phyloP scores from a whole-genome alignment of 441 rosid species.

The Raphanus hybrid region DNA sequence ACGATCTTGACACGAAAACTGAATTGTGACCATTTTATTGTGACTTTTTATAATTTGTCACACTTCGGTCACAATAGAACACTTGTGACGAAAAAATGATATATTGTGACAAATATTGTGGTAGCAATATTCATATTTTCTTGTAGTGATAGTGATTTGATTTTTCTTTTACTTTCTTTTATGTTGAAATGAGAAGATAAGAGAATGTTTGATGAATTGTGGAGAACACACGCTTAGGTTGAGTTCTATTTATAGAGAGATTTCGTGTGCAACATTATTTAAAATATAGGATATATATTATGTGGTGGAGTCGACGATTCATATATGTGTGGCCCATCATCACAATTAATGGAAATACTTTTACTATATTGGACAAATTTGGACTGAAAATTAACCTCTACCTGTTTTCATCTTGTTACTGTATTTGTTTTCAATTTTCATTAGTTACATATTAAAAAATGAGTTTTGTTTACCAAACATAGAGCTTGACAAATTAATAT shows the following conservation, averaged over 20 bases:
- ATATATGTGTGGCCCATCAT: conserved; percentile 37
- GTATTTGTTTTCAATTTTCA: neutral
- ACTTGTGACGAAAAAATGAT: neutral
- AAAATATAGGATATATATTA: conserved; percentile 6
- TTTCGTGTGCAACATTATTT: conserved; percentile 5
- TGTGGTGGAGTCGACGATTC: conserved; percentile 49
- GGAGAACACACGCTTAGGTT: conserved; percentile 66
- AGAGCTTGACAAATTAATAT: neutral
- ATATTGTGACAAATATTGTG: neutral
- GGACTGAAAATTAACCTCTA: neutral
- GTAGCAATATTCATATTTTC: neutral
- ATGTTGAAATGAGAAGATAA: conserved; percentile 1
- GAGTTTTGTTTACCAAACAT: neutral
- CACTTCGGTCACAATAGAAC: neutral
- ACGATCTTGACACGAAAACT: neutral
- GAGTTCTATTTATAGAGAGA: conserved; percentile 56
- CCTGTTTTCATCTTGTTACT: conserved; percentile 10
- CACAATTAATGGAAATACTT: conserved; percentile 30
- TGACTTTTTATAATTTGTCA: neutral
- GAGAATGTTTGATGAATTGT: conserved; percentile 44
- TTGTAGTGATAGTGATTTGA: neutral
- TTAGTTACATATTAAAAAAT: neutral
- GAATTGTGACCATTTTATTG: conserved; percentile 2
- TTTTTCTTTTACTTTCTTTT: neutral
- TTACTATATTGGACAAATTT: conserved; percentile 19